Conservation (phyloP, 805 yeast genomes). For the Zygosaccharomyces rouxii region DNA sequence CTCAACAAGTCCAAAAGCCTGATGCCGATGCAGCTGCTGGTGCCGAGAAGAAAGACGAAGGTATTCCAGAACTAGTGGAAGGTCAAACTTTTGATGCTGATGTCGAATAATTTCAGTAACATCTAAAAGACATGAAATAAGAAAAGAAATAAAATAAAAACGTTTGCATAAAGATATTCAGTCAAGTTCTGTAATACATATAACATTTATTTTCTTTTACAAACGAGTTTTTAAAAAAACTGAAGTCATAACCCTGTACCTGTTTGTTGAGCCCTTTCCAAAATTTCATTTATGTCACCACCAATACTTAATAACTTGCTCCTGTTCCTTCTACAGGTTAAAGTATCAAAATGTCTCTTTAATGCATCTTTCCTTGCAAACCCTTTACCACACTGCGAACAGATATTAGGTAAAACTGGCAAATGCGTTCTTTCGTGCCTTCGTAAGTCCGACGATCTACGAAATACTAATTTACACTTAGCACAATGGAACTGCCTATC, state of each 20-base stretch:
- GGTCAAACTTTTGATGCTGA: constrained; percentile 65
- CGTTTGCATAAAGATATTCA: neutral
- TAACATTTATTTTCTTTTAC: neutral
- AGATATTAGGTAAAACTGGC: constrained; percentile 65
- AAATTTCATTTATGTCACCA: constrained; percentile 35
- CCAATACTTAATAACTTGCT: constrained; percentile 44
- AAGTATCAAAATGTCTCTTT: constrained; percentile 68
- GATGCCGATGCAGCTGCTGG: constrained; percentile 40
- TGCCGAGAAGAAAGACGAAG: constrained; percentile 41
- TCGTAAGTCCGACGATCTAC: constrained; percentile 64
- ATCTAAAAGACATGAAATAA: neutral
- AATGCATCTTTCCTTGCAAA: constrained; percentile 81
- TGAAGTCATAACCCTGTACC: constrained; percentile 19
- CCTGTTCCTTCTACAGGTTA: constrained; percentile 70
- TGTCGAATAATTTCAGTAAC: constrained; percentile 9
- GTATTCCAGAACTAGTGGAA: constrained; percentile 57
- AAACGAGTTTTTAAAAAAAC: too few relatives aligned
- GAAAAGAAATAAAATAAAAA: neutral
- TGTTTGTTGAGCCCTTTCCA: constrained; percentile 29
- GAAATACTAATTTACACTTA: constrained; percentile 58
- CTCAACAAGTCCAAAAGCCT: constrained; percentile 46
- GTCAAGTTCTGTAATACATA: constrained; percentile 6
- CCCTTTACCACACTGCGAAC: constrained; percentile 74
- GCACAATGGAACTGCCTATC: constrained; percentile 47
- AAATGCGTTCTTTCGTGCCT: constrained; percentile 75